Percentiles rank a stretch among this genome's conserved stretches.
These are phyloP conservation scores for Hydnomerulius pinastri DNA, from an alignment of 768 basidiomycete species.

Conservation along the genomic window DNA sequence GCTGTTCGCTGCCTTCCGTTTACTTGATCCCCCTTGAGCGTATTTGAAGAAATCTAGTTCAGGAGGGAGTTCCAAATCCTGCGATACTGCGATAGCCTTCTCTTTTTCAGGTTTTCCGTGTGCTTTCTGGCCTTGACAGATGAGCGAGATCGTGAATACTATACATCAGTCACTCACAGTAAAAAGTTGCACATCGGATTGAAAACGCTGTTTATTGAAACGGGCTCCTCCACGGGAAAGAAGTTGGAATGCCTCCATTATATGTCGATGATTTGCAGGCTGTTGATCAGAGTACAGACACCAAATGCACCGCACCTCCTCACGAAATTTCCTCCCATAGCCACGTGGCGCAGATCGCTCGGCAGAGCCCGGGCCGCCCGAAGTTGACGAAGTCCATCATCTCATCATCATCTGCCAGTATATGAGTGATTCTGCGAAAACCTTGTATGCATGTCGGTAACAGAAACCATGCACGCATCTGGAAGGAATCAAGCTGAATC, in stretches of 20 bases:
- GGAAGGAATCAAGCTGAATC: too few species aligned
- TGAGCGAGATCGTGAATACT: not conserved
- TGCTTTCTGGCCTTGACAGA: conserved; percentile 24
- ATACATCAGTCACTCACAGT: conserved; percentile 43
- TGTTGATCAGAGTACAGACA: too few species aligned
- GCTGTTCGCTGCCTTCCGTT: conserved; percentile 46
- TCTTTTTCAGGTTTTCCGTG: conserved; percentile 22
- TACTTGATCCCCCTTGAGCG: conserved; percentile 54
- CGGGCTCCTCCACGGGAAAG: conserved; percentile 83
- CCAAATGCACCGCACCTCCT: too few species aligned
- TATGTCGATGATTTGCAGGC: not conserved
- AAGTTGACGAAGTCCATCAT: too few species aligned
- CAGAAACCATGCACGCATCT: too few species aligned
- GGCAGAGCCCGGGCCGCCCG: too few species aligned
- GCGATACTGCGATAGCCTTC: conserved; percentile 21
- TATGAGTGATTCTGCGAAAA: too few species aligned
- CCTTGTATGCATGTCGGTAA: too few species aligned
- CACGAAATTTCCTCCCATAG: too few species aligned
- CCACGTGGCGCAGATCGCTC: too few species aligned
- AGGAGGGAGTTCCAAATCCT: conserved; percentile 60
- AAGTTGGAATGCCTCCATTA: conserved; percentile 87
- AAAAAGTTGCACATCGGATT: conserved; percentile 71
- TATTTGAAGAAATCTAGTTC: conserved; percentile 95
- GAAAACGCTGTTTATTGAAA: conserved; percentile 79
- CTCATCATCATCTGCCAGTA: too few species aligned